Percentiles rank a stretch among this genome's conserved stretches.
Evolutionary conservation across 176 grass and related monocot species (phyloP).

Genomic region (Zizania latifolia): DNA sequence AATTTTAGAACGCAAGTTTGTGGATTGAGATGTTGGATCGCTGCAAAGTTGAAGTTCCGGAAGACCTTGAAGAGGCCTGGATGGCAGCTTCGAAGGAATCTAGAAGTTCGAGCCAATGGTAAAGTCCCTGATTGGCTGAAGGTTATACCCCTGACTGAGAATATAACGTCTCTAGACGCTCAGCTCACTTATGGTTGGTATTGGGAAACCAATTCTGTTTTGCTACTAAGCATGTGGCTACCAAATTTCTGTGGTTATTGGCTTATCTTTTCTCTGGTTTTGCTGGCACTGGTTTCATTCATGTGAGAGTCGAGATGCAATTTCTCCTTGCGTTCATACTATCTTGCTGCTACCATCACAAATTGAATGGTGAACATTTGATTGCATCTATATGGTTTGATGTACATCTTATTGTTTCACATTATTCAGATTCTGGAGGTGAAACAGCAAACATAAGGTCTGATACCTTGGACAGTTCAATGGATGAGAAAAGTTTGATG

Average conservation of each 20-base stretch:
- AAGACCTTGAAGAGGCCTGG: conserved; percentile 46
- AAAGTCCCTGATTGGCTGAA: conserved; percentile 16
- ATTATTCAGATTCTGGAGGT: conserved; percentile 47
- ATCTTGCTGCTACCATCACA: background rate
- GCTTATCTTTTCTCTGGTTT: background rate
- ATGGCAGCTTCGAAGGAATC: conserved; percentile 41
- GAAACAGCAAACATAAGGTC: conserved; percentile 36
- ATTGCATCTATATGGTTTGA: conserved; percentile 19
- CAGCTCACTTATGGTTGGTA: conserved; percentile 28
- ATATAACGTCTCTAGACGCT: background rate
- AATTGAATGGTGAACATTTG: background rate
- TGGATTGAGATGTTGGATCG: conserved; percentile 39
- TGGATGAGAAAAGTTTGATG: background rate
- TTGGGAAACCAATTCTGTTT: background rate
- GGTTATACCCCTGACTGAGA: conserved; percentile 11
- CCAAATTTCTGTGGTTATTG: background rate
- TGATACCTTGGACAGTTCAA: conserved; percentile 33
- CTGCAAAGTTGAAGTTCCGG: conserved; percentile 37
- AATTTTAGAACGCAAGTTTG: conserved; percentile 34
- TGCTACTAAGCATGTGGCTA: background rate
- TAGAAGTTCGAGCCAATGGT: conserved; percentile 23
- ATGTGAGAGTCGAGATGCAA: conserved; percentile 2
- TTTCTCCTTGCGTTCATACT: background rate
- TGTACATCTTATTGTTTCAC: background rate
- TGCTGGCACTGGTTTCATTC: background rate